Base-by-base conservation (phyloP, 192 early-diverging fungal species). In the Ramicandelaber brevisporus region DNA sequence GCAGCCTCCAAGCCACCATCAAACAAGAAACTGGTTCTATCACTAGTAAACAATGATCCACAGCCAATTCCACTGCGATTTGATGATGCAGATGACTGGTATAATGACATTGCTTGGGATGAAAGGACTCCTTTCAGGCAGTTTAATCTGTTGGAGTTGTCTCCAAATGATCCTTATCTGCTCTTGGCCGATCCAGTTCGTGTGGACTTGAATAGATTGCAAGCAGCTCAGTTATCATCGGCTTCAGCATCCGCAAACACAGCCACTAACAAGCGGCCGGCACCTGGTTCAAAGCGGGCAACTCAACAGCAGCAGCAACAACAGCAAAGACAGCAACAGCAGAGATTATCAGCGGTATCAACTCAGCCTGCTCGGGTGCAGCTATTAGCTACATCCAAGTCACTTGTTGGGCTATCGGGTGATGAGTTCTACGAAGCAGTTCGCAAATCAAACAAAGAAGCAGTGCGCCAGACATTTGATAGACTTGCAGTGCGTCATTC, bases 401-500 rank as follows among this genome's bases (percentile, higher is more conserved):
- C n/a, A n/a, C n/a, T n/a, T n/a, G n/a, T n/a, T n/a, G n/a, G n/a
- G n/a, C n/a, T 88, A 6, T 81, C 82, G 1, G 74, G 85, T 46
- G 87, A 92, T 56, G 64, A 68, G 8, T 70, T 53, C 26, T 92
- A 97, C 44, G 85, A 78, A 15, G 59, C 59, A 0, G 52, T 62
- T 31, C 59, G 69, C 16, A 55, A 61, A 6, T 54, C 57, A 5
- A 64, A 74, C 35, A 48, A 68, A 6, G 71, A 70, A 25, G 59
- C 79, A 21, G 76, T 88, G 21, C 61, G 85, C 4, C 82, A 85
- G 42, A 80, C 84, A 5, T 70, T 78, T 43, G 86, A 86, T 6
- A 70, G 75, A 37, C 58, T 75, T 9, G 65, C 69, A 9, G 54
- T 98, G 5, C 72, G 75, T 30, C 92, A 98, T 40, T 65, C 88